Evolutionary conservation across 257 asterid genomes (phyloP), one percentile per base, ranked within the genome.

Genomic region (Salvia rosmarinus): DNA sequence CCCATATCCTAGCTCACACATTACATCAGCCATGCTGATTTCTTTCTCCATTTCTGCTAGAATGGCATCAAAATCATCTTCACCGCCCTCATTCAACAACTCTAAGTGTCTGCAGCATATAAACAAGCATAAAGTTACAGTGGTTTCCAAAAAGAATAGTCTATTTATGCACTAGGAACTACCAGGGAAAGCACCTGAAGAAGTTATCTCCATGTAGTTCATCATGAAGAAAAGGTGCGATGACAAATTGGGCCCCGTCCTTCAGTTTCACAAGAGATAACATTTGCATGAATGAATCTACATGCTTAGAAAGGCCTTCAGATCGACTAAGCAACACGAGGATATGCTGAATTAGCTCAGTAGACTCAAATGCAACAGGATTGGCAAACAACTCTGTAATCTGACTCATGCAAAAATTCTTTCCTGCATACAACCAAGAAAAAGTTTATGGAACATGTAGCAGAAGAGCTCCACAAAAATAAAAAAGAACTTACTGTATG

Each of bases 31-130:
- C 87, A 95, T 88, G 85, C 91, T 85, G 85, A 87, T 87, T 86
- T 88, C 98, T 80, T 86, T 90, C 87, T 91, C 97, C 98, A 91
- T 87, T 75, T 95, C 98, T 25, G 90, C 96, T 80, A 95, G 84
- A 77, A 95, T 78, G 78, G 84, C 85, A 82, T 91, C 97, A 78
- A 95, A 89, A 86, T 95, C 96, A 77, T 88, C 97, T 79, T 83
- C 90, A 28, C 77, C 81, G 0, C 77, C 89, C 47, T 86, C 96
- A 56, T 75, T 82, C 44, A 82, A 69, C 79, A 79, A 67, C 73
- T 85, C 87, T 70, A 88, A 75, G 81, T 81, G 85, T 84, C 98
- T 87, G 84, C 78, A 69, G 71, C 71, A 66, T 59, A 54, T 73
- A 55, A 57, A 80, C 77, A 70, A 43, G 59, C 43, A 70, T 60